Evolutionary conservation across 2,329 filamentous ascomycete species (phyloP), one percentile per base, ranked within the genome.

Genomic region (Aspergillus pseudoglaucus): DNA sequence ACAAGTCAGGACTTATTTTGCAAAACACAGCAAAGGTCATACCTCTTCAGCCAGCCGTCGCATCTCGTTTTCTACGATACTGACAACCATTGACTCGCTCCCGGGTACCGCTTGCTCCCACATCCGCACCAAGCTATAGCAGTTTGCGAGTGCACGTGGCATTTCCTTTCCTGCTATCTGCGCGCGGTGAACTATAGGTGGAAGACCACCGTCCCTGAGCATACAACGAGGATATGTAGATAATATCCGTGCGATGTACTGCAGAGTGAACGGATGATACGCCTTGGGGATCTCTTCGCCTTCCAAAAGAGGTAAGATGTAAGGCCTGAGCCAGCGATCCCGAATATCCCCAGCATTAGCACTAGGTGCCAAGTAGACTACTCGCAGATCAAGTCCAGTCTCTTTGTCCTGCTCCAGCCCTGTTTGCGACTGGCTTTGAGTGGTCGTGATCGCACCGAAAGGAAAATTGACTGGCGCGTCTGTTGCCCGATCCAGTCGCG

Each of bases 241-340:
- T 22, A 65, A 44, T 3, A 62, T 45, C 8, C 55, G 47, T 1
- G 54, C 52, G 12, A 63, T 51, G 41, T 56, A 64, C 25, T 61
- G 53, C 12, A 61, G 40, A 3, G 60, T 60, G 12, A 52, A 57
- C 18, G 50, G 55, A 22, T 50, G 53, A 42, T 54, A 52, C 3
- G 47, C 46, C 44, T 61, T 64, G 3, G 50, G 58, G 22, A 59
- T 45, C 37, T 57, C 53, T 10, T 49, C 44, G 14, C 44, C 51
- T 14, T 48, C 56, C 1, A 47, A 33, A 6, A 57, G 48, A 4
- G 56, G 42, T 1, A 60, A 27, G 3, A 59, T 43, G 39, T 58
- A 64, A 3, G 59, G 51, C 10, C 57, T 50, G 17, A 64, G 35
- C 62, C 62, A 64, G 35, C 58, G 53, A 45, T 63, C 55, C 0